phyloP scores from a whole-genome alignment of 1,139 yeast genomes.

The Candida pseudoviswanathii region DNA sequence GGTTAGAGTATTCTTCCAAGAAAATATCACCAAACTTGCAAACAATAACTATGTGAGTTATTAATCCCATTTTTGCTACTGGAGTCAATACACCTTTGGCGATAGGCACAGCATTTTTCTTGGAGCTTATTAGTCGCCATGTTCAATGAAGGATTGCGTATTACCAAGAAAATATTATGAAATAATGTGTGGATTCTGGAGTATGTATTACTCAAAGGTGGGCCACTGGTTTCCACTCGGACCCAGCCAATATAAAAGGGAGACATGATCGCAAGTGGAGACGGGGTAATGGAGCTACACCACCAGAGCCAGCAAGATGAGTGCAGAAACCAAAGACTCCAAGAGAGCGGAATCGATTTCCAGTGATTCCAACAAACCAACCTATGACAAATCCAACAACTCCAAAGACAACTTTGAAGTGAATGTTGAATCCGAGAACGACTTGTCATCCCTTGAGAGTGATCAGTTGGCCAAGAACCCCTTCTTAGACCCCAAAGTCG shows the following conservation, averaged over 20 bases:
- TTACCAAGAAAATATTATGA: not conserved
- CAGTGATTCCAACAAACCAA: not conserved
- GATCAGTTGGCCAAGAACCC: conserved; percentile 11
- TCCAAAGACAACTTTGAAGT: not conserved
- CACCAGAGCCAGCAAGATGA: not conserved
- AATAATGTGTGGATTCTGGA: not conserved
- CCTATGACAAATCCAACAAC: not conserved
- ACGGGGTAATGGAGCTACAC: no score
- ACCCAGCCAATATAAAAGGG: not conserved
- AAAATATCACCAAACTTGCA: no score
- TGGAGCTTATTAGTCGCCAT: not conserved
- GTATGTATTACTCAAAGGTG: not conserved
- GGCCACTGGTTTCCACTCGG: no score
- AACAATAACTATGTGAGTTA: no score
- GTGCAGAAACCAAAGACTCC: not conserved
- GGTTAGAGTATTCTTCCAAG: no score
- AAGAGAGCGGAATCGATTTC: not conserved
- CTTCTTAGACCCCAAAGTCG: conserved; percentile 15
- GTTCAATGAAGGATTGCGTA: not conserved
- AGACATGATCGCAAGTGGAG: no score
- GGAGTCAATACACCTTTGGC: no score
- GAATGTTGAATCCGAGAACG: not conserved
- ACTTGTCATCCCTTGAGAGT: conserved; percentile 10
- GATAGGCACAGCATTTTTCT: not conserved
- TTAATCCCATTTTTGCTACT: no score